These are phyloP conservation scores for Fusarium heterosporum DNA, from an alignment of 2,329 filamentous ascomycete species.

Conservation along the genomic window DNA sequence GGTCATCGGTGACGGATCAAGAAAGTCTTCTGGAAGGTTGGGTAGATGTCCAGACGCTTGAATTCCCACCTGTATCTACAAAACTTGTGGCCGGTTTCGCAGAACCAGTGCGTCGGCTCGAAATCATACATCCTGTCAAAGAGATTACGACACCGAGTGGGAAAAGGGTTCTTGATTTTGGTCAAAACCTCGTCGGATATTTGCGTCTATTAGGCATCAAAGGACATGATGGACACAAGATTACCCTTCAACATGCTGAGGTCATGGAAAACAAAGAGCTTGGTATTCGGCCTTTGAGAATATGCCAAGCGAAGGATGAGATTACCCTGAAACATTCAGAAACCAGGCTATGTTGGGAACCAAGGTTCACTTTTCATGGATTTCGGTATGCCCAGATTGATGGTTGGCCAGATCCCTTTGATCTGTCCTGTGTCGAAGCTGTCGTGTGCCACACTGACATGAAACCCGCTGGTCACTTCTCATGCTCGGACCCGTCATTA, in stretches of 20 bases:
- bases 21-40: background rate
- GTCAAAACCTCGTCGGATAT: constrained; percentile 68
- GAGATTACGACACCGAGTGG: constrained; percentile 52
- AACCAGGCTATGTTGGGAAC: constrained; percentile 52
- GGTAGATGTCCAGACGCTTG: background rate
- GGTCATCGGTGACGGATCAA: background rate
- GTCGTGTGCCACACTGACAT: constrained; percentile 64
- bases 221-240: constrained; percentile 53
- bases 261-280: constrained; percentile 64
- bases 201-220: constrained; percentile 54
- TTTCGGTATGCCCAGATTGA: constrained; percentile 64
- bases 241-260: constrained; percentile 65
- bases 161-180: constrained; percentile 66
- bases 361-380: constrained; percentile 66
- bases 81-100: constrained; percentile 57
- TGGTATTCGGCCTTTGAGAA: constrained; percentile 43
- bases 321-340: constrained; percentile 26
- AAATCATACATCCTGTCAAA: constrained; percentile 18
- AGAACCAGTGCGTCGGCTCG: constrained; percentile 23
- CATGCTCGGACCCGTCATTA: constrained; percentile 63
- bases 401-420: constrained; percentile 51
- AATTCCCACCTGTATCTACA: constrained; percentile 51
- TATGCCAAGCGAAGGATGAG: constrained; percentile 28
- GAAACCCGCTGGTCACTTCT: constrained; percentile 60
- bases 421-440: constrained; percentile 40